Evolutionary conservation across 2,329 filamentous ascomycete species (phyloP), one percentile per base, ranked within the genome.

Genomic region (Echinosphaeria canescens): DNA sequence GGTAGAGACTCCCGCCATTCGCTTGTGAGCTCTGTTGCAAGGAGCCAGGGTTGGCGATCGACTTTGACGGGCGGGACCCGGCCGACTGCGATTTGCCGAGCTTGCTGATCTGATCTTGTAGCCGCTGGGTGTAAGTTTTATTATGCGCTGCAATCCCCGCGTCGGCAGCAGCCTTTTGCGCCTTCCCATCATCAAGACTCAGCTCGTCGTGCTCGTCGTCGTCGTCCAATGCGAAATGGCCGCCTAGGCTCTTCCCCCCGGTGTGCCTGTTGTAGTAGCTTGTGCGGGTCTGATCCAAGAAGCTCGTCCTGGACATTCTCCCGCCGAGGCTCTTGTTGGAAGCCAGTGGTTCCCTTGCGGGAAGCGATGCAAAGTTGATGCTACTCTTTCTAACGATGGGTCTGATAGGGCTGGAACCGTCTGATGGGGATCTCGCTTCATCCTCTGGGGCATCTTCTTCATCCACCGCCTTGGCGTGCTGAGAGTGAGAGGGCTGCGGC

Each of bases 81-180:
- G 48, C 54, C 5, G 59, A 46, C 31, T 67, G 63, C 0, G 57
- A 56, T 36, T 73, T 64, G 11, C 67, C 66, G 26, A 74, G 51
- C 51, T 64, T 63, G 41, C 72, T 91, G 38, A 98, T 95, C 38
- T 84, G 81, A 39, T 95, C 85, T 36, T 92, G 82, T 11, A 98
- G 57, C 23, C 79, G 63, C 46, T 95, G 84, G 0, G 88, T 92
- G n/a, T 88, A 90, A 0, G 81, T 84, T 45, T 90, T 90, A 48
- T 71, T 81, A 41, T 85, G 74, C 3, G 62, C 47, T 5, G 62
- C 58, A 16, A 57, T 55, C 23, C 60, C 60, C 7, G 46, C 46
- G 22, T 59, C 56, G 2, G 53, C 50, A 14, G 68, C 59, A 17
- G 54, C 47, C 13, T 47, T 41, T 5, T 39, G 35, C 3, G 41